These are phyloP conservation scores for Apiospora hydei DNA, from an alignment of 2,329 filamentous ascomycete genomes.

Conservation along the genomic window DNA sequence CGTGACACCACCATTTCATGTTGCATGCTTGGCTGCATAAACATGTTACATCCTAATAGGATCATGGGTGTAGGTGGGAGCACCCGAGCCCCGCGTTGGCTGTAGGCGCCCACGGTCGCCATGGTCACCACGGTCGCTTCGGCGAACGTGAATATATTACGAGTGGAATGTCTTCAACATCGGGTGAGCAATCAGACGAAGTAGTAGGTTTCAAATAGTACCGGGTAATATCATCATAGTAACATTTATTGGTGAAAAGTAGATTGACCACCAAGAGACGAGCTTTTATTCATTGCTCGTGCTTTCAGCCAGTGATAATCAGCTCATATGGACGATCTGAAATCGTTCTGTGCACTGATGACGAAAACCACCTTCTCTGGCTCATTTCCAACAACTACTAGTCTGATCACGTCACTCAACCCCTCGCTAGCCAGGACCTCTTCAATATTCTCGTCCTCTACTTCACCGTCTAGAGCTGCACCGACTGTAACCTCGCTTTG, in stretches of 20 bases:
- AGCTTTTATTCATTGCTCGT: neutral
- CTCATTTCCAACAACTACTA: neutral
- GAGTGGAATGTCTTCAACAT: too few relatives aligned
- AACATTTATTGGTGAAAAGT: slow-evolving; percentile 18
- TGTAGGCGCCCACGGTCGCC: too few relatives aligned
- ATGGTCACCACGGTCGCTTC: too few relatives aligned
- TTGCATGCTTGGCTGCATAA: neutral
- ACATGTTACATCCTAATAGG: too few relatives aligned
- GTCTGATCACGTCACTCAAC: neutral
- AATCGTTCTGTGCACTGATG: neutral
- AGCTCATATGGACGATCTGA: neutral
- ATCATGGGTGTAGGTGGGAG: neutral
- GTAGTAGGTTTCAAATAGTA: too few relatives aligned
- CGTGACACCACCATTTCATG: neutral
- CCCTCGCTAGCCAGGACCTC: neutral
- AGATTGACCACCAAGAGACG: neutral
- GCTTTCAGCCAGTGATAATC: neutral
- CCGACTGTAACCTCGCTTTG: neutral
- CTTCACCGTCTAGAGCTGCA: neutral
- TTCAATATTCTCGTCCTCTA: neutral
- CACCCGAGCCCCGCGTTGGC: too few relatives aligned
- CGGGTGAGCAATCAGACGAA: too few relatives aligned
- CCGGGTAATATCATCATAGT: too few relatives aligned
- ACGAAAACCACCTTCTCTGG: neutral
- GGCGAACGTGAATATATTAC: too few relatives aligned